Base-by-base conservation (phyloP, 2,329 filamentous ascomycete species). In the Beauveria varroae region DNA sequence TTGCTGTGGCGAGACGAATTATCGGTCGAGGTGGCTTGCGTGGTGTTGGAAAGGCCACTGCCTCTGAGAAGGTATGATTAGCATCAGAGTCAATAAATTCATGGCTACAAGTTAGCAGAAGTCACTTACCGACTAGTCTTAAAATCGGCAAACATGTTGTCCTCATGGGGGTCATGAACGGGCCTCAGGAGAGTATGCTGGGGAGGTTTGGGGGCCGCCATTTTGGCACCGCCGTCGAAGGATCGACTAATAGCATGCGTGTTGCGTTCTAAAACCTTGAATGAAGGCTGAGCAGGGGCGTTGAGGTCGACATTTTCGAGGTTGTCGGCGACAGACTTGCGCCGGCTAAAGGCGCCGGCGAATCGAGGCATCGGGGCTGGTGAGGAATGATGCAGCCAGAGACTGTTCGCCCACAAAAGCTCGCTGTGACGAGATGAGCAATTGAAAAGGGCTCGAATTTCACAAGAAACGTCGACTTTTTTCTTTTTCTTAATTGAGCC, bases 1-100 rank as follows among this genome's bases (percentile, higher is more conserved):
- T 84, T 84, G 71, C 83, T 86, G 69, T 86, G 81, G 68, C 83
- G 80, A 55, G 83, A 86, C 40, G 83, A 86, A 67, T 81, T 82
- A 71, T 86, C 83, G 65, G 79, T 81, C 58, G 81, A 84, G 56
- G 78, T 78, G 63, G 81, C 81, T 72, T 85, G 83, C 63, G 83
- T 86, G 43, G 81, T 84, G 70, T 84, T 85, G 67, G 83, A 85
- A 49, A 82, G 80, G 66, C 81, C 82, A 74, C 82, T 85, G 71
- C 80, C 81, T 68, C 81, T 85, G 70, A 66, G 28, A 6, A 22
- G 65, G 66, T 65, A 60, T 57, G 61, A 41, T 55, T 58, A 60
- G 50, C 52, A 63, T 65, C 52, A 62, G 64, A 62, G 57, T 66
- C 65, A 66, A 9, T 12, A 16, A 12, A 46, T 2, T 50, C 26